Evolutionary conservation across 768 basidiomycete genomes (phyloP).

Genomic region (Naematelia encephala): DNA sequence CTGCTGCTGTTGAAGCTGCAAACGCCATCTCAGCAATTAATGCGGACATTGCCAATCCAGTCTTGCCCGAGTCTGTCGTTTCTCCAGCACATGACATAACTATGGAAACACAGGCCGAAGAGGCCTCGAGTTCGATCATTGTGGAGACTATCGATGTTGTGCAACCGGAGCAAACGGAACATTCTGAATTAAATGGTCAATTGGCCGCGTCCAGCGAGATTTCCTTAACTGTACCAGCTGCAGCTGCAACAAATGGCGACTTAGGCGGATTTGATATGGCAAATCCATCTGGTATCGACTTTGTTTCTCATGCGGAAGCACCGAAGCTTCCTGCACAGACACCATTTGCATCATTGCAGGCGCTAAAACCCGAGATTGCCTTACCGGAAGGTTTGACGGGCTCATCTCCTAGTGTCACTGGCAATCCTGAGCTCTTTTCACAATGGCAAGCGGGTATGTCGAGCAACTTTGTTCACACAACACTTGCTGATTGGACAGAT

Average conservation of each 20-base stretch:
- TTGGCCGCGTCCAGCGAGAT: neutral
- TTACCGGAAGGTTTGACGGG: slow-evolving; percentile 40
- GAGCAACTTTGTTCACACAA: slow-evolving; percentile 9
- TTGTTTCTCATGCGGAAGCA: neutral
- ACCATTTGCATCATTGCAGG: neutral
- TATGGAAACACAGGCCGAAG: slow-evolving; percentile 14
- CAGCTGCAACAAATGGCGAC: neutral
- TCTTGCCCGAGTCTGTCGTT: slow-evolving; percentile 16
- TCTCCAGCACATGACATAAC: slow-evolving; percentile 15
- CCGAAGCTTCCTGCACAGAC: neutral
- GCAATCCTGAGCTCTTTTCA: slow-evolving; percentile 34
- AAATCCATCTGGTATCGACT: neutral
- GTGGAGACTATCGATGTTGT: neutral
- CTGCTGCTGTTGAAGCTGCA: slow-evolving; percentile 15
- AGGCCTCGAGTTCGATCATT: slow-evolving; percentile 13
- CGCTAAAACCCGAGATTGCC: neutral
- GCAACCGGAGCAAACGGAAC: neutral
- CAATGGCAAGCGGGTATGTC: slow-evolving; percentile 36
- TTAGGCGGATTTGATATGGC: neutral
- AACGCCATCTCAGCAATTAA: slow-evolving; percentile 12
- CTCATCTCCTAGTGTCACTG: slow-evolving; percentile 35
- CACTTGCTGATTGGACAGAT: slow-evolving; percentile 18
- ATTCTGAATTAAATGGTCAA: neutral
- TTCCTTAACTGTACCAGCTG: neutral
- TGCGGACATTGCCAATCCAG: slow-evolving; percentile 26